phyloP scores from a whole-genome alignment of 139 green algal genomes.

The Raphidocelis subcapitata region DNA sequence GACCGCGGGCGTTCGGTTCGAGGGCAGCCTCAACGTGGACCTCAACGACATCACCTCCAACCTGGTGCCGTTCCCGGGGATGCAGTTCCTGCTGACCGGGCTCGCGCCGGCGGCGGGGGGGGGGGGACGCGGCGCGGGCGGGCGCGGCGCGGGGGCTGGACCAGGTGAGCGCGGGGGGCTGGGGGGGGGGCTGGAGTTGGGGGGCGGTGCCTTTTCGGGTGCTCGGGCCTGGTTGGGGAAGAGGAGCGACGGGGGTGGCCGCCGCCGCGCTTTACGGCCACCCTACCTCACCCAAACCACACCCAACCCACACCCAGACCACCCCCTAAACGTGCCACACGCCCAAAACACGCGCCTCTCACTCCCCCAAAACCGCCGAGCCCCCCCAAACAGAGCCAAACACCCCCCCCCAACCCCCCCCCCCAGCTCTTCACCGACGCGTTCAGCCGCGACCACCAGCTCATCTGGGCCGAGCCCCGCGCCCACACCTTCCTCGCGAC shows the following conservation, averaged over 20 bases:
- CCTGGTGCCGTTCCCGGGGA: slow-evolving; percentile 62
- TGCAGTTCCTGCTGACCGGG: slow-evolving; percentile 79
- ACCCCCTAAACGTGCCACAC: no score
- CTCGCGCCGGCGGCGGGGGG: slow-evolving; percentile 56
- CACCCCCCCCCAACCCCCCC: not conserved
- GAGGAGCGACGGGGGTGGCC: no score
- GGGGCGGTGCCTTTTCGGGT: not conserved
- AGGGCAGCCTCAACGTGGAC: slow-evolving; percentile 74
- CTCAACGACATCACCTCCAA: slow-evolving; percentile 87
- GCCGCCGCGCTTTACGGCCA: no score
- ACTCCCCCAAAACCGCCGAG: no score
- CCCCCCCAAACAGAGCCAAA: no score
- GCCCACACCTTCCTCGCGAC: slow-evolving; percentile 70
- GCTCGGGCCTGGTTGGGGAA: no score
- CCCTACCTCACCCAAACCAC: no score
- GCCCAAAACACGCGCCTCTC: no score
- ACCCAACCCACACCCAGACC: no score
- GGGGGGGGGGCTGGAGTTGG: not conserved
- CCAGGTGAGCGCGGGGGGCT: slow-evolving; percentile 36
- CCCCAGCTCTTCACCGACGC: slow-evolving; percentile 69
- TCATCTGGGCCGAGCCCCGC: slow-evolving; percentile 61
- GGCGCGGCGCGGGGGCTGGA: slow-evolving; percentile 46
- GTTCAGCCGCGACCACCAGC: slow-evolving; percentile 60
- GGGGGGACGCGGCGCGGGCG: slow-evolving; percentile 36
- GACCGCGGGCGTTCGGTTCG: slow-evolving; percentile 73